Base-by-base conservation (phyloP, 2,329 filamentous ascomycete genomes). In the Apiospora sp. region DNA sequence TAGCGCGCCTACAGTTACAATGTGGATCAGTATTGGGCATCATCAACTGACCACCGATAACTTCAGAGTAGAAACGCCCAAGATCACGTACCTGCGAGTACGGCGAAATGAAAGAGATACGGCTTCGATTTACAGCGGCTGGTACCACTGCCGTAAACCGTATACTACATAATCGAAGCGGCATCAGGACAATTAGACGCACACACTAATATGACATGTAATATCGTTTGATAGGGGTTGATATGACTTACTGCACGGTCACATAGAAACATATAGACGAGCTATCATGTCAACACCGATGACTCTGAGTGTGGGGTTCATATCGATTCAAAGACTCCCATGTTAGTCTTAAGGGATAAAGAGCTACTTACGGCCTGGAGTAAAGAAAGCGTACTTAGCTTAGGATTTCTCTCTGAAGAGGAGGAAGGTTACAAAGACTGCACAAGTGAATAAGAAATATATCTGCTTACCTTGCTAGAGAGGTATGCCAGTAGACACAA, bases 101-200 rank as follows among this genome's bases (percentile, higher is more conserved):
- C 14, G 51, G 51, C 27, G 27, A 58, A 58, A 58, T 58, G 54
- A 22, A 61, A 37, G 54, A 61, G 54, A 37, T 61, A 61, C 3
- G 30, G 5, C 54, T 61, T 61, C 30, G 30, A 61, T 34, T 22
- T 61, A 4, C 22, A 37, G 30, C 54, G 54, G 6, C 30, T 34
- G 16, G 22, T 7, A 37, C 54, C 54, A 34, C 54, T 61, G 30
- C 30, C 54, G 7, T 16, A 61, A 4, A 61, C 54, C 2, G 30
- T 61, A 16, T 61, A 61, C 54, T 37, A 37, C n/a, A n/a, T n/a
- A n/a, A n/a, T 22, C 3, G 30, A 37, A 8, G 16, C 5, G 30
- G 10, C 16, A 61, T 3, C 16, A 34, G 19, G 2, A 41, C 10
- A 41, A 7, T 37, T 4, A 10, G 14, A 8, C 5, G 3, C 19